Evolutionary conservation across 371 early-diverging fungal species (phyloP), one percentile per base, ranked within the genome.

Genomic region (Mortierella sp.): DNA sequence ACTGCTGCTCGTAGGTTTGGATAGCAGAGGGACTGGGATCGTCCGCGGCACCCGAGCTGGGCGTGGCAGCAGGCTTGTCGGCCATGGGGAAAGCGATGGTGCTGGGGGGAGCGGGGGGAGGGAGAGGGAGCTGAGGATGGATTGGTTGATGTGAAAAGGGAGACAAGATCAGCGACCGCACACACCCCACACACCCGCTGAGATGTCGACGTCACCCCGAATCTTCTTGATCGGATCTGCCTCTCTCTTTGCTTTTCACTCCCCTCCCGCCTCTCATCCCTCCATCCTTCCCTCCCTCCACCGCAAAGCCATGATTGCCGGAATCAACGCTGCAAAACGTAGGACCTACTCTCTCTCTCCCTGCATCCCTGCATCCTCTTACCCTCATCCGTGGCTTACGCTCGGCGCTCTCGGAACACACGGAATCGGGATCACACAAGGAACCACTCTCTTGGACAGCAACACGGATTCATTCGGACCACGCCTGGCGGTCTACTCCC

Each of bases 301-400:
- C n/a, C 47, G 31, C 56, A 45, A n/a, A 48, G 57, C 52, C 56
- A 72, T 72, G 72, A 65, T 72, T 57, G 62, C 70, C 53, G 70
- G 72, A 57, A 43, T 61, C 62, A 66, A 61, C 57, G 47, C 67
- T 43, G 66, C 73, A 45, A 72, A 66, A 72, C 73, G 73, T 72
- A 72, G 67, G 19, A 17, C 24, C 1, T 17, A n/a, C n/a, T 19
- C 27, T 21, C 37, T 3, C 16, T 41, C 46, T 22, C 25, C 22
- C 19, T 7, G 17, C 41, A 19, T 19, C 6, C 16, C 4, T 16
- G 22, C 19, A 39, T 12, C 10, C 44, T 17, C 47, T 12, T 17
- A 46, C 24, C 13, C 21, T n/a, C 19, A 46, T n/a, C 19, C 21
- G 22, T 44, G n/a, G n/a, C 34, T 10, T 10, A 34, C 34, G 4